Evolutionary conservation across 257 asterid genomes (phyloP).

Genomic region (Nicotiana knightiana): DNA sequence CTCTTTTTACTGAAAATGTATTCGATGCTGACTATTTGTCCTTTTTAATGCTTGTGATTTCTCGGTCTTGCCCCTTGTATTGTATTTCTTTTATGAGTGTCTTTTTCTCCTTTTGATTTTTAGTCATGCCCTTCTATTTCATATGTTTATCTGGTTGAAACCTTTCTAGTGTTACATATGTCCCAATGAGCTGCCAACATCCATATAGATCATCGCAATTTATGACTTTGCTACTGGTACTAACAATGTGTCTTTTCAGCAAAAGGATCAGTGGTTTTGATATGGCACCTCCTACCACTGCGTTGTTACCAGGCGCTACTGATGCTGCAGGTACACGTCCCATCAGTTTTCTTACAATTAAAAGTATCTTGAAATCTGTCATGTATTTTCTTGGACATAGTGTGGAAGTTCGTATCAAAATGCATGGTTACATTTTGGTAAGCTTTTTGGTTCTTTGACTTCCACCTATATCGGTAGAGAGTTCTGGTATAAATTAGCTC

Average conservation of each 20-base stretch:
- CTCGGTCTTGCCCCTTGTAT: neutral
- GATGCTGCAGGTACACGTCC: constrained; percentile 53
- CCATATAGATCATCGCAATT: neutral
- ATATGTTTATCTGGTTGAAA: neutral
- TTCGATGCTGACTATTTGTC: neutral
- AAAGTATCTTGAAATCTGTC: constrained; percentile 29
- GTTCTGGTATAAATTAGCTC: constrained; percentile 38
- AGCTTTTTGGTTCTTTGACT: constrained; percentile 57
- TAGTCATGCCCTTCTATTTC: neutral
- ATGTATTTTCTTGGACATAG: constrained; percentile 52
- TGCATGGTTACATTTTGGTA: constrained; percentile 84
- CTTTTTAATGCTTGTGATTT: neutral
- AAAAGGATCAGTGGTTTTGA: constrained; percentile 96
- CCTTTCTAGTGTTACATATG: too few relatives aligned
- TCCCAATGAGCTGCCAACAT: neutral
- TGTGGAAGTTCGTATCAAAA: constrained; percentile 70
- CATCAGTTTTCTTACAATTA: constrained; percentile 14
- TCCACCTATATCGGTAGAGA: constrained; percentile 28
- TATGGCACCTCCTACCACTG: constrained; percentile 81
- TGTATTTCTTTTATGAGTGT: neutral
- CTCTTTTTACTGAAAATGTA: neutral
- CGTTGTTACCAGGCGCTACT: constrained; percentile 53
- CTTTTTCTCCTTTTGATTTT: neutral
- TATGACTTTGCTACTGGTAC: constrained; percentile 17
- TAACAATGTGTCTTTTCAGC: constrained; percentile 50